Evolutionary conservation across 2,329 filamentous ascomycete species (phyloP).

Genomic region (Neonectria neomacrospora): DNA sequence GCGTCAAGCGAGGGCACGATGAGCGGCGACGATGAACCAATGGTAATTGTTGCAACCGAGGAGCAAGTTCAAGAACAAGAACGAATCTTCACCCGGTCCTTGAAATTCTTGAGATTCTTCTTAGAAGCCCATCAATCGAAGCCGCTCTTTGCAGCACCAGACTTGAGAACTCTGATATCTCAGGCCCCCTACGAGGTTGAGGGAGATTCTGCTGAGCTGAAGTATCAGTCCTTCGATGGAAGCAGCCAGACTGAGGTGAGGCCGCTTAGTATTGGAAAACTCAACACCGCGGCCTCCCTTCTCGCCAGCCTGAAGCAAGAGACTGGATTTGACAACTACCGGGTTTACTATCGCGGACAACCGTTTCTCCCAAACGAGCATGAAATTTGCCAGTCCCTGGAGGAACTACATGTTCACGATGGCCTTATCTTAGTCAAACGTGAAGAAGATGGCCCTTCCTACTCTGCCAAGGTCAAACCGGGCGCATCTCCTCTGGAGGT

Average conservation of each 20-base stretch:
- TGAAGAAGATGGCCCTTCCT: constrained; percentile 59
- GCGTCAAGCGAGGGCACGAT: constrained; percentile 55
- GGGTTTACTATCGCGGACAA: constrained; percentile 75
- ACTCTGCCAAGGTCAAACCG: constrained; percentile 58
- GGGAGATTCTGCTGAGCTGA: constrained; percentile 74
- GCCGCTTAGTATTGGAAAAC: constrained; percentile 72
- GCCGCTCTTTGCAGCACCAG: constrained; percentile 68
- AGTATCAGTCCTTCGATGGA: constrained; percentile 79
- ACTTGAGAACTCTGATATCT: constrained; percentile 64
- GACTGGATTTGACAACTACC: constrained; percentile 81
- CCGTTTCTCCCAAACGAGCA: constrained; percentile 70
- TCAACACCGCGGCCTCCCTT: constrained; percentile 77
- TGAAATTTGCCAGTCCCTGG: constrained; percentile 70
- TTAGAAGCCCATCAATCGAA: constrained; percentile 72
- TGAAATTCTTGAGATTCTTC: constrained; percentile 75
- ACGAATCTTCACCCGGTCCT: constrained; percentile 73
- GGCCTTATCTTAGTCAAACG: constrained; percentile 75
- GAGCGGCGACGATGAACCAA: constrained; percentile 62
- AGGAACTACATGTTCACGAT: constrained; percentile 73
- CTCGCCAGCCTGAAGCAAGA: constrained; percentile 72
- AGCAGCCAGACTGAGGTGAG: constrained; percentile 68
- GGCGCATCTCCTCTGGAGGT: constrained; percentile 74
- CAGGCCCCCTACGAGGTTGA: constrained; percentile 63
- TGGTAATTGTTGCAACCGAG: constrained; percentile 62
- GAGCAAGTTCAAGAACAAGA: constrained; percentile 61